These are phyloP conservation scores for Vinca minor DNA, from an alignment of 257 asterid species.

Conservation along the genomic window DNA sequence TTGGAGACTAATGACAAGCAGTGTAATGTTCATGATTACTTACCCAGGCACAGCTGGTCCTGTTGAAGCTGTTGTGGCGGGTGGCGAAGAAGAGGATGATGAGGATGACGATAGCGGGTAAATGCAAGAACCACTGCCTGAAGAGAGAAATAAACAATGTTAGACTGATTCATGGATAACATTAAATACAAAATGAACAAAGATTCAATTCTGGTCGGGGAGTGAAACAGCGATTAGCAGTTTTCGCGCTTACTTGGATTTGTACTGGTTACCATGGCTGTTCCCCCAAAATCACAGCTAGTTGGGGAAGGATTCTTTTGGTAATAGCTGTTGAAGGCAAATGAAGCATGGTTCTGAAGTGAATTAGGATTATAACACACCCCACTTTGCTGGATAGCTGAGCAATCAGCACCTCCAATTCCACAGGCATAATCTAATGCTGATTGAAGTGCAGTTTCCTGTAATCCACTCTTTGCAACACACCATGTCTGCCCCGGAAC, in stretches of 20 bases:
- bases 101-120: constrained; percentile 39
- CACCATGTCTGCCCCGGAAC: constrained; percentile 80
- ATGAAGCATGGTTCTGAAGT: constrained; percentile 69
- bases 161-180: too few species aligned
- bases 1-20: too few species aligned
- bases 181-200: too few species aligned
- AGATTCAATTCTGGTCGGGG: not conserved
- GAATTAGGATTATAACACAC: constrained; percentile 61
- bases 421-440: constrained; percentile 96
- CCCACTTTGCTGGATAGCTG: constrained; percentile 58
- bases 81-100: constrained; percentile 34
- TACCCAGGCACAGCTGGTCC: constrained; percentile 50
- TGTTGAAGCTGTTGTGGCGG: too few species aligned
- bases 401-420: constrained; percentile 76
- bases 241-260: constrained; percentile 95
- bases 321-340: constrained; percentile 74
- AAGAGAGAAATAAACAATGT: constrained; percentile 4
- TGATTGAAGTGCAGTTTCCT: constrained; percentile 43
- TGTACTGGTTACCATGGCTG: constrained; percentile 48
- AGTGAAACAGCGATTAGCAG: too few species aligned
- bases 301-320: constrained; percentile 67
- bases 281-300: constrained; percentile 88
- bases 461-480: constrained; percentile 57
- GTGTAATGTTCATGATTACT: constrained; percentile 1
- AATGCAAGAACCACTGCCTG: constrained; percentile 81